Conservation (phyloP, 2,329 filamentous ascomycete species). For the Microthyrium microscopicum region DNA sequence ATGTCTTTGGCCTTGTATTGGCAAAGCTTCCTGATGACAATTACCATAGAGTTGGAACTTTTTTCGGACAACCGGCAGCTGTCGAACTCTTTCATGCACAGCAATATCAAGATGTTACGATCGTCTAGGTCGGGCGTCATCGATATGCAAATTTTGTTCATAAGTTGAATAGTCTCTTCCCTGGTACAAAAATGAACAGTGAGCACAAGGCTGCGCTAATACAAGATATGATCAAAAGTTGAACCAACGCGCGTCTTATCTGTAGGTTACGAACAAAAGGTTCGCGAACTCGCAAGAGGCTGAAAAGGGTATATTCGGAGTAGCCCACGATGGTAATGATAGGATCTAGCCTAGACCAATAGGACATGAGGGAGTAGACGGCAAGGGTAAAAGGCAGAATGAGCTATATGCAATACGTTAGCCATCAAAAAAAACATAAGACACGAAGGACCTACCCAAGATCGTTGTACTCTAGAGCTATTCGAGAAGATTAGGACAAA, state of each 20-base stretch:
- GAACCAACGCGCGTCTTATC: constrained; percentile 66
- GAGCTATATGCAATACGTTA: constrained; percentile 34
- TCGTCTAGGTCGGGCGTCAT: too few species aligned
- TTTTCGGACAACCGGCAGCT: too few species aligned
- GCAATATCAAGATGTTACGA: too few species aligned
- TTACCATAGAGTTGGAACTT: too few species aligned
- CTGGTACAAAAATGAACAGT: constrained; percentile 88
- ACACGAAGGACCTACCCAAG: constrained; percentile 52
- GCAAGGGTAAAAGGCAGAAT: constrained; percentile 87
- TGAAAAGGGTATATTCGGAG: constrained; percentile 94
- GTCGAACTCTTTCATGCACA: too few species aligned
- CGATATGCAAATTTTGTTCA: too few species aligned
- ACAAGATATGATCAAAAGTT: constrained; percentile 56
- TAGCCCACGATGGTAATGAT: constrained; percentile 74
- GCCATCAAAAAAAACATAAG: neutral
- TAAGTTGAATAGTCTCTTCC: constrained; percentile 69
- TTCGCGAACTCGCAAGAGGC: constrained; percentile 74
- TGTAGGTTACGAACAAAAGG: constrained; percentile 80
- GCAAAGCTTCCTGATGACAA: too few species aligned
- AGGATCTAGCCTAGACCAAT: constrained; percentile 91
- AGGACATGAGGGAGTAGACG: constrained; percentile 74
- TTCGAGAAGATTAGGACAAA: constrained; percentile 89
- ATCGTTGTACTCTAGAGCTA: constrained; percentile 53
- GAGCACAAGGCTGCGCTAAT: constrained; percentile 70
- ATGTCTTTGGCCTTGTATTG: too few species aligned